Conservation (phyloP, 78 protist genomes). For the Pigoraptor vietnamica region DNA sequence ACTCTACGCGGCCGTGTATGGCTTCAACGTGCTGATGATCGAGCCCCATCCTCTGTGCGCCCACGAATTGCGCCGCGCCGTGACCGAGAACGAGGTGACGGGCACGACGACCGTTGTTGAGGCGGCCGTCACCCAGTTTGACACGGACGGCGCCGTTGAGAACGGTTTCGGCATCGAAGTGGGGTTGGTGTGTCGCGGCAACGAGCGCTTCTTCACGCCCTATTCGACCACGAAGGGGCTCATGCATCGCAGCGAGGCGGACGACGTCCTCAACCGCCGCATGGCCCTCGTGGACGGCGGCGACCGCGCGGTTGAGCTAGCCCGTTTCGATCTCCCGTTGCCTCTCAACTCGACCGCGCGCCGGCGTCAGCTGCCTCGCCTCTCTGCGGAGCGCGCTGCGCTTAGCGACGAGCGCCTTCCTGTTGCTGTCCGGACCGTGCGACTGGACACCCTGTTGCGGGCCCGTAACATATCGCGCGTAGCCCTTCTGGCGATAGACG, state of each 20-base stretch:
- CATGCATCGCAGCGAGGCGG: neutral
- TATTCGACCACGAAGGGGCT: neutral
- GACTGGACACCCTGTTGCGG: neutral
- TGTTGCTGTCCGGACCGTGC: neutral
- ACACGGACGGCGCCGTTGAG: neutral
- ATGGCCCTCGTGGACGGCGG: neutral
- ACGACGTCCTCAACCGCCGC: neutral
- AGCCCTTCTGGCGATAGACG: neutral
- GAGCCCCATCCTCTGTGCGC: neutral
- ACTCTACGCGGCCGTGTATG: neutral
- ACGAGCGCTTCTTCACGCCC: neutral
- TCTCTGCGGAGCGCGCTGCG: neutral
- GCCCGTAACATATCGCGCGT: neutral
- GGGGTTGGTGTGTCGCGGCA: neutral
- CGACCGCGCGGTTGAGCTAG: neutral
- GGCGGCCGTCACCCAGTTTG: neutral
- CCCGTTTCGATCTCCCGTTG: neutral
- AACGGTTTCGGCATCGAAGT: neutral
- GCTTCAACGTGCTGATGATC: neutral
- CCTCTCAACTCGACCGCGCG: neutral
- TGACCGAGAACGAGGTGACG: neutral
- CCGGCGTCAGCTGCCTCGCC: neutral
- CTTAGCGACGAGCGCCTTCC: neutral
- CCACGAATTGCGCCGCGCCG: neutral
- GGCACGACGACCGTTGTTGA: neutral